Percentiles rank a stretch among this genome's conserved stretches.
phyloP scores from a whole-genome alignment of 768 basidiomycete genomes.

The Boletus rufocinnamomeus region DNA sequence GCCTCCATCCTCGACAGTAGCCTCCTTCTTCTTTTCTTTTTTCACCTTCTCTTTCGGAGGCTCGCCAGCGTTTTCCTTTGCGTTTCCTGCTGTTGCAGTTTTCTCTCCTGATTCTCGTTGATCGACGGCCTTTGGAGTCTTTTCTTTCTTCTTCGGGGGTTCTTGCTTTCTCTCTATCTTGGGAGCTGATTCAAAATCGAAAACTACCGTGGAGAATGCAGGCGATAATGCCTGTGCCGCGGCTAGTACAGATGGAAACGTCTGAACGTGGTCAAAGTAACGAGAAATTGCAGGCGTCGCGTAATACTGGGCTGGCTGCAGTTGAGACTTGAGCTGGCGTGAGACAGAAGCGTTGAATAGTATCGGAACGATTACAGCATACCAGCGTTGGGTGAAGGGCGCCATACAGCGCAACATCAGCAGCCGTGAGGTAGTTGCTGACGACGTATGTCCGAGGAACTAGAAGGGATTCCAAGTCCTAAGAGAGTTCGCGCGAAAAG shows the following conservation, averaged over 20 bases:
- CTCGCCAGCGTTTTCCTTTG: conserved; percentile 42
- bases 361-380: conserved; percentile 29
- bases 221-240: conserved; percentile 53
- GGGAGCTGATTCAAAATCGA: conserved; percentile 80
- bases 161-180: conserved; percentile 70
- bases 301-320: conserved; percentile 73
- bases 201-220: conserved; percentile 55
- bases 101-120: conserved; percentile 27
- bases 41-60: conserved; percentile 34
- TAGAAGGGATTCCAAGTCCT: conserved; percentile 76
- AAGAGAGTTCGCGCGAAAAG: conserved; percentile 6
- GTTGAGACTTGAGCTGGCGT: conserved; percentile 54
- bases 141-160: conserved; percentile 77
- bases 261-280: conserved; percentile 95
- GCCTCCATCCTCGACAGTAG: conserved; percentile 31
- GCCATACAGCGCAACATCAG: conserved; percentile 90
- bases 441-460: conserved; percentile 83
- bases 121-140: conserved; percentile 42
- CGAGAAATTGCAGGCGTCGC: conserved; percentile 81
- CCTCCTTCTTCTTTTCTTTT: conserved; percentile 62
- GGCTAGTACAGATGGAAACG: conserved; percentile 58
- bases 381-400: conserved; percentile 84
- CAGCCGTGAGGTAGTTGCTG: conserved; percentile 80
- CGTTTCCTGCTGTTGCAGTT: conserved; percentile 32
- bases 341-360: conserved; percentile 1